Evolutionary conservation across 768 basidiomycete genomes (phyloP).

Genomic region (Mrakia frigida): DNA sequence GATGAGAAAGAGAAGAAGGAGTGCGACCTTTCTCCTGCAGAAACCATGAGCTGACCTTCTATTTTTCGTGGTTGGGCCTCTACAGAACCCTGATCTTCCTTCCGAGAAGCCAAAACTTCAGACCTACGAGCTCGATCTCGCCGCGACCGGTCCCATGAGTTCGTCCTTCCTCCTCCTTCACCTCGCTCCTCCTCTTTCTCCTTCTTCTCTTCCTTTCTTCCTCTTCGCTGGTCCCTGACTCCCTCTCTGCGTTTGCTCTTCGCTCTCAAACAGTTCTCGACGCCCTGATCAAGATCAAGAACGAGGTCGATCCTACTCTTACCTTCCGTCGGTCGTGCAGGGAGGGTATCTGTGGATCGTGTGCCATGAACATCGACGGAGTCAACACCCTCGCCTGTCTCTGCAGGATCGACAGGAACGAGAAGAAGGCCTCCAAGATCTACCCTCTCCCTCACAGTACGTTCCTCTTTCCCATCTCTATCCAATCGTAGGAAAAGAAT

Average conservation of each 20-base stretch:
- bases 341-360: conserved; percentile 89
- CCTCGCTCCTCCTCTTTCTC: neutral
- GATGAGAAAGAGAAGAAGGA: neutral
- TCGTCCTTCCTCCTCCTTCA: neutral
- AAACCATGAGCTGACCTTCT: neutral
- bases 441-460: conserved; percentile 96
- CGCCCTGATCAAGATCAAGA: conserved; percentile 87
- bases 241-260: neutral
- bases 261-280: conserved; percentile 61
- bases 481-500: too few relatives aligned
- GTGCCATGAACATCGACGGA: conserved; percentile 98
- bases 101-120: conserved; percentile 84
- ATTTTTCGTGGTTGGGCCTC: neutral
- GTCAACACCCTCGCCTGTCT: conserved; percentile 93
- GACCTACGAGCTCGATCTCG: conserved; percentile 84
- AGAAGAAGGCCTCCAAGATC: conserved; percentile 71
- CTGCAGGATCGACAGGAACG: conserved; percentile 81
- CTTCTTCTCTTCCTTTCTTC: neutral
- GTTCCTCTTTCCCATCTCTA: conserved; percentile 42
- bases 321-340: conserved; percentile 67
- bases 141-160: conserved; percentile 91
- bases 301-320: conserved; percentile 91
- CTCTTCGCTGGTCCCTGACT: neutral
- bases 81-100: conserved; percentile 88
- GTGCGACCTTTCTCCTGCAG: neutral